A percentile compares a stretch with the other conserved stretches of the same genome.
These are phyloP conservation scores for Dioscorea alata DNA, from an alignment of 106 monocot species.

Conservation along the genomic window DNA sequence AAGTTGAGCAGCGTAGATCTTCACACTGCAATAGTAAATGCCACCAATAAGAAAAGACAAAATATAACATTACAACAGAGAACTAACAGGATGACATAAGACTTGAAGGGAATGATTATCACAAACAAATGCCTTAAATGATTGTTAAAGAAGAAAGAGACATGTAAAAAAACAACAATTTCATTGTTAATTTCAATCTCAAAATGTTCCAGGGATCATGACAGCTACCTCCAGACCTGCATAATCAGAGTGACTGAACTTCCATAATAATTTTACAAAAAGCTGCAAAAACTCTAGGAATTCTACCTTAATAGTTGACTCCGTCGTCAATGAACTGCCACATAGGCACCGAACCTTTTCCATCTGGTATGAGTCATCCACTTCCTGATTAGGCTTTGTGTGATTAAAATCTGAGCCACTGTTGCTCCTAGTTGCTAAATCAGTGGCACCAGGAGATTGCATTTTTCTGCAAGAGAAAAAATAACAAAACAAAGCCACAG, in stretches of 20 bases:
- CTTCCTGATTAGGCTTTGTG: conserved; percentile 56
- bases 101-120: too few species aligned
- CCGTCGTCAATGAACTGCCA: conserved; percentile 47
- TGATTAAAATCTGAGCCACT: conserved; percentile 46
- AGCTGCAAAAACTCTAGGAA: too few species aligned
- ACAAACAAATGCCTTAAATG: too few species aligned
- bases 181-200: too few species aligned
- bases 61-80: not conserved
- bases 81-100: not conserved
- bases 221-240: too few species aligned
- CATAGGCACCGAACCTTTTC: conserved; percentile 77
- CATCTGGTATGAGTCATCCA: conserved; percentile 29
- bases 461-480: conserved; percentile 61
- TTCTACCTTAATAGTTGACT: conserved; percentile 78
- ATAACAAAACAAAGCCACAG: not conserved
- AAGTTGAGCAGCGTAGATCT: conserved; percentile 44
- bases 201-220: too few species aligned
- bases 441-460: conserved; percentile 65
- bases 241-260: too few species aligned
- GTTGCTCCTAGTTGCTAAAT: conserved; percentile 66
- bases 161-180: too few species aligned
- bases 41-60: too few species aligned
- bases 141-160: too few species aligned
- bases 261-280: too few species aligned
- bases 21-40: conserved; percentile 51